Percentiles rank a stretch among this genome's conserved stretches.
Conservation (phyloP, 148 eudicot genomes). For the Camellia sinensis region DNA sequence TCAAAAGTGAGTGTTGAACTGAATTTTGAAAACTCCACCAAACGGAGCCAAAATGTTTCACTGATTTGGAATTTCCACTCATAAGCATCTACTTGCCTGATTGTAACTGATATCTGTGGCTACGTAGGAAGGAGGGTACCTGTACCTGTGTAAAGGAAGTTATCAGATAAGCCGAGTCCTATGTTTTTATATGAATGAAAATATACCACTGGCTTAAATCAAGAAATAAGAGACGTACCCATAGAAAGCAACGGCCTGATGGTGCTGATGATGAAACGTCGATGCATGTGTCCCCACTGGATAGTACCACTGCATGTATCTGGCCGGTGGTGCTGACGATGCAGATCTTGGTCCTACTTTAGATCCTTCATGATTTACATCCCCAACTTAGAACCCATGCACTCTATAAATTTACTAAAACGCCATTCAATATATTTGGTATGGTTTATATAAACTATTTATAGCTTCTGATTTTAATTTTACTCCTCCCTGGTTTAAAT, state of each 20-base stretch:
- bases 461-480: too few species aligned
- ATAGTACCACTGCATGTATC: slow-evolving; percentile 74
- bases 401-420: not conserved
- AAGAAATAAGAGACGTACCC: slow-evolving; percentile 35
- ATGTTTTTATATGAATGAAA: not conserved
- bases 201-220: not conserved
- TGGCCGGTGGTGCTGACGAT: slow-evolving; percentile 29
- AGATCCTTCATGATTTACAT: slow-evolving; percentile 19
- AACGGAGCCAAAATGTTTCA: too few species aligned
- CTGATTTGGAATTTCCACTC: too few species aligned
- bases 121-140: slow-evolving; percentile 4
- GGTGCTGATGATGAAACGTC: slow-evolving; percentile 53
- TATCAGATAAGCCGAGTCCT: not conserved
- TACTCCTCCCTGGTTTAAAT: too few species aligned
- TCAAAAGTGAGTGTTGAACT: too few species aligned
- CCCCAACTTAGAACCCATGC: not conserved
- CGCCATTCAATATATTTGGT: not conserved
- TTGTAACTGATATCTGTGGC: not conserved
- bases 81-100: not conserved
- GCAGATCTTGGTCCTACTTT: slow-evolving; percentile 40
- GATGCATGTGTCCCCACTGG: slow-evolving; percentile 41
- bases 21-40: too few species aligned
- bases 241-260: slow-evolving; percentile 57
- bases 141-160: not conserved
- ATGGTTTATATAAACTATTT: too few species aligned